Evolutionary conservation across 1,284 basidiomycete genomes (phyloP), one percentile per base, ranked within the genome.

Genomic region (Singerocomus rubriflavus): DNA sequence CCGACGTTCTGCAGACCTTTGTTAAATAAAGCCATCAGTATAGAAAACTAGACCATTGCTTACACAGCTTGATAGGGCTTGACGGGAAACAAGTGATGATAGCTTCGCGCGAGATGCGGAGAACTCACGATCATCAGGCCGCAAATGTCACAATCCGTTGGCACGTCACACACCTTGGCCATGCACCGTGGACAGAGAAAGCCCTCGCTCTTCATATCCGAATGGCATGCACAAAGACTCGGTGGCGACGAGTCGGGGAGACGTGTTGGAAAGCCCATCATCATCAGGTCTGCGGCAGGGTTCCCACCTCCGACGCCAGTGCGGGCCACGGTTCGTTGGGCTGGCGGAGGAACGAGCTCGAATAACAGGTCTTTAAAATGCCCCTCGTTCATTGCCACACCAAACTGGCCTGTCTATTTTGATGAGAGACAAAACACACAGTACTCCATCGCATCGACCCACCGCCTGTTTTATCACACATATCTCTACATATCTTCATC

Each of bases 241-340:
- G 88, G 84, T 16, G 88, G 84, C 0, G 91, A 87, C 0, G 88
- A 81, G 57, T 86, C 86, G 0, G 91, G 90, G n/a, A 97, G 74
- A 39, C 93, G 84, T 14, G 88, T 92, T 0, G 93, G 97, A 70
- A 99, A 99, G 4, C 96, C 96, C 94, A 99, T 99, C 77, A 97
- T 88, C 85, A 99, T 95, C 35, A 99, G 74, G 70, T 99, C 94
- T 0, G 91, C 88, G 0, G 84, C 81, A 13, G 83, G 82, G 47
- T 86, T 85, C 11, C 74, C 69, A 13, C 71, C 76, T 39, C 68
- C 67, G 2, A 74, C 77, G 5, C 69, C 73, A 4, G 77, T 66
- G n/a, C 81, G 79, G 4, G 81, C 61, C 6, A 82, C 68, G 1
- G 80, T 76, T 5, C 80, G 85, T 66, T 93, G 91, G 0, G 93